A percentile compares a stretch with the other conserved stretches of the same genome.
These are phyloP conservation scores for Thozetella sp. DNA, from an alignment of 495 filamentous ascomycete genomes.

Conservation along the genomic window DNA sequence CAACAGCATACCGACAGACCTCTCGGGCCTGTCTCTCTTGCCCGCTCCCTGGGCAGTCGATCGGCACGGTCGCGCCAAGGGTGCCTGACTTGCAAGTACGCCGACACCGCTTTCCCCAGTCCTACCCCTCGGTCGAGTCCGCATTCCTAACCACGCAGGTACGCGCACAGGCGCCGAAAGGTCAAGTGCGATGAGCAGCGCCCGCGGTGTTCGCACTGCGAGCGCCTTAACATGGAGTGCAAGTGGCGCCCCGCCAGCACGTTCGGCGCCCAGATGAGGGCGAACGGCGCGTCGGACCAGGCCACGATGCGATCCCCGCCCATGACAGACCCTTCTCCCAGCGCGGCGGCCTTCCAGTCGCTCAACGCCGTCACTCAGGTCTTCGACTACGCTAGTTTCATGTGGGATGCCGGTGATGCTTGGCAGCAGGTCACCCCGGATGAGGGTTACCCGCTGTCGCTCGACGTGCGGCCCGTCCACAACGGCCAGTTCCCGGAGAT, in stretches of 20 bases:
- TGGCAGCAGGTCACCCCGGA: constrained; percentile 11
- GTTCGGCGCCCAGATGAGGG: constrained; percentile 6
- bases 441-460: too few relatives aligned
- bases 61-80: too few relatives aligned
- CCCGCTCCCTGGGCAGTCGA: too few relatives aligned
- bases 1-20: too few relatives aligned
- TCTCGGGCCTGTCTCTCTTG: too few relatives aligned
- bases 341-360: neutral
- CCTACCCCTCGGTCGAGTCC: too few relatives aligned
- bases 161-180: constrained; percentile 17
- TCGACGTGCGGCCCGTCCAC: too few relatives aligned
- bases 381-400: constrained; percentile 37
- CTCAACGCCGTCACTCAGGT: constrained; percentile 27
- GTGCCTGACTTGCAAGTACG: too few relatives aligned
- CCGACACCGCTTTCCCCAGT: too few relatives aligned
- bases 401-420: constrained; percentile 26
- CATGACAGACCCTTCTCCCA: neutral
- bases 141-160: neutral
- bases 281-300: too few relatives aligned
- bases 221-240: constrained; percentile 29
- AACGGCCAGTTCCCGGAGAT: too few relatives aligned
- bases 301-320: too few relatives aligned
- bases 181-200: constrained; percentile 38
- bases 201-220: constrained; percentile 37
- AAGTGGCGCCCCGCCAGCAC: constrained; percentile 18